Conservation (phyloP, 2,329 filamentous ascomycete species). For the Botrytis paeoniae region DNA sequence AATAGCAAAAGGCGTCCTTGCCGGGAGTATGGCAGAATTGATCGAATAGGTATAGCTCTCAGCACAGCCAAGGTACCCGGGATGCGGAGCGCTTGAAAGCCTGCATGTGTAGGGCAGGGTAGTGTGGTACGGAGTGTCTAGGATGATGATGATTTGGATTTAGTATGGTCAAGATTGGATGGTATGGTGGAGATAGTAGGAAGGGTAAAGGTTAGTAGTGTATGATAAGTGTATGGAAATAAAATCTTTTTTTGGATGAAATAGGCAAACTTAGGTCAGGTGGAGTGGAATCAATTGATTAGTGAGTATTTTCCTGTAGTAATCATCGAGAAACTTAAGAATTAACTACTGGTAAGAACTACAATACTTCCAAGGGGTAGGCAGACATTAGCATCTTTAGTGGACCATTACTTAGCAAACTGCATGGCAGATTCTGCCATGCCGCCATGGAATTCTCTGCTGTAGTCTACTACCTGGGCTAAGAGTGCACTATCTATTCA, state of each 20-base stretch:
- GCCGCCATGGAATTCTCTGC: neutral
- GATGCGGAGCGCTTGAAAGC: slow-evolving; percentile 21
- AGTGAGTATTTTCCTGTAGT: neutral
- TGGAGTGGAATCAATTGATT: neutral
- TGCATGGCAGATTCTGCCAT: slow-evolving; percentile 5
- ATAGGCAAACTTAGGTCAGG: slow-evolving; percentile 2
- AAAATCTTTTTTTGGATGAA: neutral
- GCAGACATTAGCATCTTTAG: neutral
- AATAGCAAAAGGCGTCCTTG: slow-evolving; percentile 29
- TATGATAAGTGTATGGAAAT: slow-evolving; percentile 4
- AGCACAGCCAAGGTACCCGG: slow-evolving; percentile 25
- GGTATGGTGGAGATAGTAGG: slow-evolving; percentile 1
- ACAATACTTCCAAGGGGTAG: neutral
- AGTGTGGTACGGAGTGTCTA: slow-evolving; percentile 14
- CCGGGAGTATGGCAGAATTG: slow-evolving; percentile 20
- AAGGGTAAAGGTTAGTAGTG: neutral
- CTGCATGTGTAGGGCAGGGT: slow-evolving; percentile 20
- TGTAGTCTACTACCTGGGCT: neutral
- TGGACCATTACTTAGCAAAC: slow-evolving; percentile 5
- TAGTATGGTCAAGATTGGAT: slow-evolving; percentile 12
- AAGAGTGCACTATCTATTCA: neutral
- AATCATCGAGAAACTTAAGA: neutral
- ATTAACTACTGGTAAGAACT: neutral
- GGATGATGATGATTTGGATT: slow-evolving; percentile 18
- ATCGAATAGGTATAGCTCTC: slow-evolving; percentile 20